Base-by-base conservation (phyloP, 1,284 basidiomycete genomes). In the Flammula alnicola region DNA sequence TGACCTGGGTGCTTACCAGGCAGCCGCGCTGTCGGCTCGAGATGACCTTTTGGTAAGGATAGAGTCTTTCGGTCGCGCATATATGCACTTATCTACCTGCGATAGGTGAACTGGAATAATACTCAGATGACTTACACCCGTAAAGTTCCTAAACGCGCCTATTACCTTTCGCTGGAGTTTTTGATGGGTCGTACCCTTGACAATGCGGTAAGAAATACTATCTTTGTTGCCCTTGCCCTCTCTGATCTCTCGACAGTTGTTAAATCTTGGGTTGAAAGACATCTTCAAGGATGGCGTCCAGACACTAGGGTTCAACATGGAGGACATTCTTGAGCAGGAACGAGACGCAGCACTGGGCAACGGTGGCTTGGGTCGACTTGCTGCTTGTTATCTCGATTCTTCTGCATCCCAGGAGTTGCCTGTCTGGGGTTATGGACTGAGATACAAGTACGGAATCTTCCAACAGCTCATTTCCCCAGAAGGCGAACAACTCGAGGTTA, bases 381-480 rank as follows among this genome's bases (percentile, higher is more conserved):
- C 94, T 1, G 94, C 95, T 2, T 97, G 94, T 73, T 97, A 96
- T 69, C 82, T 95, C 54, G 91, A 93, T 63, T 91, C 89, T 4
- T 82, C 80, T 42, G 88, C 93, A 1, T 90, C 88, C 9, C 86
- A 92, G 63, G 75, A 78, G 61, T 65, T 78, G 8, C 76, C 76
- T 0, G 81, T 93, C 27, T 95, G 93, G 91, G 93, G 93, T 35
- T 95, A 95, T 61, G 92, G 92, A 46, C 71, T 95, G 47, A 76
- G 91, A 45, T 92, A 94, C 78, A 86, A 91, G 65, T 95, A 94
- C 60, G 93, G 93, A 61, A 95, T 97, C 71, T 97, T 97, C 81
- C 90, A 94, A 70, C 95, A 97, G 73, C 80, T 94, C 48, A 92
- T 93, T 64, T 82, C 83, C 9, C 83, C 91, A 8, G 87, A 91